phyloP scores from a whole-genome alignment of 148 eudicot species.

The Suaeda aralocaspica region DNA sequence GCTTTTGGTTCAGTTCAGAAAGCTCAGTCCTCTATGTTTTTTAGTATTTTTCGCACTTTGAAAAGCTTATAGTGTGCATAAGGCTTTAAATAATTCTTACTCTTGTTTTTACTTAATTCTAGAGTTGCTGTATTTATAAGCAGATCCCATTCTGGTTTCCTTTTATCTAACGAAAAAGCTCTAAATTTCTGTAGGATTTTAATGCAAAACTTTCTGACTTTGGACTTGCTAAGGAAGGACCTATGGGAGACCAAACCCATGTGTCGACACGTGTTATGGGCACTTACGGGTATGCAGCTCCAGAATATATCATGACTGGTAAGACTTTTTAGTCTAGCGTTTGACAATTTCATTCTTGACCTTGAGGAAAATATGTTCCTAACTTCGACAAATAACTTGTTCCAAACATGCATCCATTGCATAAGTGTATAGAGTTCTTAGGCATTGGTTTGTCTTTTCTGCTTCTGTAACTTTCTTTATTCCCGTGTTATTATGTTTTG shows the following conservation, averaged over 20 bases:
- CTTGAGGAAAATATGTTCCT: neutral
- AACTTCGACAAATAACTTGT: neutral
- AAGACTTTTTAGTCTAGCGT: constrained; percentile 12
- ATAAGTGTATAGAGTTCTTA: neutral
- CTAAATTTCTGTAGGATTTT: too few relatives aligned
- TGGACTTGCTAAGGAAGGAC: constrained; percentile 89
- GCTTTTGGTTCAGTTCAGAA: neutral
- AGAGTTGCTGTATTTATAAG: neutral
- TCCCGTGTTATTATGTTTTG: neutral
- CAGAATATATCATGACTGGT: constrained; percentile 89
- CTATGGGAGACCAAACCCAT: constrained; percentile 80
- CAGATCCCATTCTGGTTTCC: constrained; percentile 13
- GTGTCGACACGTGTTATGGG: constrained; percentile 94
- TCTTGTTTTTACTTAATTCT: neutral
- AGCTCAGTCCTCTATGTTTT: too few relatives aligned
- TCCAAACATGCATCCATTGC: neutral
- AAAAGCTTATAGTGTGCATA: too few relatives aligned
- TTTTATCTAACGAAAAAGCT: too few relatives aligned
- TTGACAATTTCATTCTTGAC: neutral
- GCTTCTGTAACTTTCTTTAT: neutral
- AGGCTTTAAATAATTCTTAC: neutral
- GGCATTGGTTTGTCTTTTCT: neutral
- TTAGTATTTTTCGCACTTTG: too few relatives aligned
- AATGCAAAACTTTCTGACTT: constrained; percentile 90
- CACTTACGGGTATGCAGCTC: constrained; percentile 92